Base-by-base conservation (phyloP, 2,329 filamentous ascomycete genomes). In the Fusarium coffeatum region DNA sequence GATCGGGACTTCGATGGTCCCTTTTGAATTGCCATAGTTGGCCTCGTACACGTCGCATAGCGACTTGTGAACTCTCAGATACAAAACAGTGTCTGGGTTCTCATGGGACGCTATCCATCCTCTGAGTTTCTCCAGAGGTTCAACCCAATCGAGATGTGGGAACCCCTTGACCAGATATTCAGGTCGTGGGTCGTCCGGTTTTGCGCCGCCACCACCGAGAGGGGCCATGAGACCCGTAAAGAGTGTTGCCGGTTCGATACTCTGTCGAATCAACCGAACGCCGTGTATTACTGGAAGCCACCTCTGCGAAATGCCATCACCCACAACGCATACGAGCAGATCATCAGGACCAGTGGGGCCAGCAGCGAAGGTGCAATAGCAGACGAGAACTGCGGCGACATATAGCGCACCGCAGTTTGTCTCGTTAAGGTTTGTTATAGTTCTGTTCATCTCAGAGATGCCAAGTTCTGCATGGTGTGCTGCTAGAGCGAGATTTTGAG, bases 321-420 rank as follows among this genome's bases (percentile, higher is more conserved):
- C 71, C 30, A 72, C 58, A 46, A 72, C 59, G 62, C 74, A 77
- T 18, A 78, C 61, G 15, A 78, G 72, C 6, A 78, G 68, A 30
- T 78, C 77, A 30, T 76, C 66, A 5, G 65, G 65, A 12, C 74
- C 66, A 7, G 66, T 71, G 4, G 77, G 77, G 4, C 77, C 77
- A 9, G 76, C 75, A 28, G 77, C 77, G 59, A 78, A 77, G 10
- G 72, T 72, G 43, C 74, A 77, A 43, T 76, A 77, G 49, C 76
- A 78, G 9, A 77, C 69, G 8, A 78, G 68, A 22, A 73, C 55
- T 10, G 76, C 70, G 4, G 75, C 70, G 10, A 77, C 61, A 49
- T 78, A 78, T 16, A 77, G 57, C 10, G 76, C 72, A n/a, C 75
- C 75, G 41, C 76, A 78, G 49, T 76, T 78, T 45, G 63, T 60